Evolutionary conservation across 495 filamentous ascomycete genomes (phyloP).

Genomic region (Penicillium cinerascens): DNA sequence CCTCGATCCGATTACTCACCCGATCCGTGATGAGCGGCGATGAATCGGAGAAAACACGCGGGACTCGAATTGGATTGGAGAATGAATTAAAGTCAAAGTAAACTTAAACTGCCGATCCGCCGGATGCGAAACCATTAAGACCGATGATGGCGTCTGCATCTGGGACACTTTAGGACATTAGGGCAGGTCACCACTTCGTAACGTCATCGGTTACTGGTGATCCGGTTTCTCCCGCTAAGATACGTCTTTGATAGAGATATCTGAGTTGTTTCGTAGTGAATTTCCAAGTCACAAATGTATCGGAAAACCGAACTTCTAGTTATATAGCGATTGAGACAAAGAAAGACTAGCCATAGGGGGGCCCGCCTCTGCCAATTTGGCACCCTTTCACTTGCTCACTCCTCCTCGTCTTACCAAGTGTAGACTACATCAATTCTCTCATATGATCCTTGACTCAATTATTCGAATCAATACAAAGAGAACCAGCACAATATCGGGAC

Average conservation of each 20-base stretch:
- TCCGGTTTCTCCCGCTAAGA: slow-evolving; percentile 12
- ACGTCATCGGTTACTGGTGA: slow-evolving; percentile 19
- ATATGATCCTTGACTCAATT: no score
- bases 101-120: not conserved
- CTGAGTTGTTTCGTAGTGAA: no score
- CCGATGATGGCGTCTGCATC: not conserved
- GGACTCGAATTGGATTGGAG: not conserved
- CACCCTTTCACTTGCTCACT: no score
- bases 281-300: no score
- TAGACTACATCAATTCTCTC: no score
- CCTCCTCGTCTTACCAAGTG: no score
- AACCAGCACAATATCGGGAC: not conserved
- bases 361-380: no score
- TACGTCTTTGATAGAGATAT: not conserved
- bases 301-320: no score
- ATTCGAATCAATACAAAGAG: not conserved
- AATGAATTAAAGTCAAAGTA: not conserved
- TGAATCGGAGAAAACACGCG: not conserved
- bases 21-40: not conserved
- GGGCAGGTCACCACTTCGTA: slow-evolving; percentile 9
- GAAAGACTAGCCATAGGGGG: no score
- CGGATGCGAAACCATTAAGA: slow-evolving; percentile 2
- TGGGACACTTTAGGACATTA: not conserved
- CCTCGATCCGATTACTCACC: not conserved
- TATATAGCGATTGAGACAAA: no score